Base-by-base conservation (phyloP, 306 rosid species). In the Lathyrus aphaca region DNA sequence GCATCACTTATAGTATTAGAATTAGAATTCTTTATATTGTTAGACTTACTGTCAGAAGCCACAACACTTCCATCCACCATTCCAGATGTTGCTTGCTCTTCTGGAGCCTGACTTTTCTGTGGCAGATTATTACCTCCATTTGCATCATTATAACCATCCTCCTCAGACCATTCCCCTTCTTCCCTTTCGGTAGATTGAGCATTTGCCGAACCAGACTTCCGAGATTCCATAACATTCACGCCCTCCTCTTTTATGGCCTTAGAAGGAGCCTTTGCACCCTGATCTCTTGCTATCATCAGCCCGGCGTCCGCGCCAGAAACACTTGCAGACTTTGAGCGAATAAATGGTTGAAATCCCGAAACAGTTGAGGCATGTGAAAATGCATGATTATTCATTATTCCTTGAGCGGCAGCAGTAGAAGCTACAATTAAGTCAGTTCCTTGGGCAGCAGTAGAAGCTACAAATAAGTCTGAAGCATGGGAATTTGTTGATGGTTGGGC, bases 131-230 rank as follows among this genome's bases (percentile, higher is more conserved):
- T 79, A 51, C 76, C 69, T 64, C 77, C 87, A 78, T 70, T 74
- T 17, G 79, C 82, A 83, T 82, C 89, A 66, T 83, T 73, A 76
- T 83, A 81, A 49, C 84, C 95, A 80, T 94, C 97, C 13, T 89
- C 95, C 64, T 91, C 97, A 54, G 96, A 91, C 97, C 97, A 94
- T 77, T 94, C 99, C 78, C 99, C 99, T 83, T 94, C 99, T 82
- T 94, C 99, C 87, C 95, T 88, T 63, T 94, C 99, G 12, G 69
- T 50, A 64, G 85, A 65, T 65, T 79, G 82, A 53, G 76, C 82
- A 44, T 82, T 78, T 53, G 77, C 64, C 6, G 73, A 71, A 65
- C 72, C 73, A 19, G 68, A 70, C 71, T 73, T 77, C 19, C 55
- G 69, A 38, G 84, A 61, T 62, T 77, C 72, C 54, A 54, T 80